Conservation (phyloP, 306 rosid species). For the Quercus rubra region DNA sequence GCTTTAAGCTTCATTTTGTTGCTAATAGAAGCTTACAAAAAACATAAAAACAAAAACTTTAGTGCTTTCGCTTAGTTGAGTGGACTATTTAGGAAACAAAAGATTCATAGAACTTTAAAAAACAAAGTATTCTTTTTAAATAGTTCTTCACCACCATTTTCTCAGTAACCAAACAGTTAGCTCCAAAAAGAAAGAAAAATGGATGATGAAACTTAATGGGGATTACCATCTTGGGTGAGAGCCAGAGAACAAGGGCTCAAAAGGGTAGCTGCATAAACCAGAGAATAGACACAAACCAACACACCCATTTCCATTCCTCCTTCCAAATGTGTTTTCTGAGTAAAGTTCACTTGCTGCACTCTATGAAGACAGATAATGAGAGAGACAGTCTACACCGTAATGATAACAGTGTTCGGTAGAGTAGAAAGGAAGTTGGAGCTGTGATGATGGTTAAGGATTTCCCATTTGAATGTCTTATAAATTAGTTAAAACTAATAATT, state of each 20-base stretch:
- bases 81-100: background rate
- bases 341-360: background rate
- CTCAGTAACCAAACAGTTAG: background rate
- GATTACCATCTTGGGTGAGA: conserved; percentile 77
- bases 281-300: conserved; percentile 27
- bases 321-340: conserved; percentile 7
- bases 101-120: background rate
- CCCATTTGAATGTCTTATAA: conserved; percentile 4
- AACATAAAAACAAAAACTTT: background rate
- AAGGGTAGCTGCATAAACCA: conserved; percentile 30
- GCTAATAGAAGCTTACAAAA: background rate
- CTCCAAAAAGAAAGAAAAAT: background rate
- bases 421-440: conserved; percentile 14
- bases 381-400: conserved; percentile 1
- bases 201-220: background rate
- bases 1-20: conserved; percentile 9
- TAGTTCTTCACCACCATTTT: background rate
- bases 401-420: conserved; percentile 19
- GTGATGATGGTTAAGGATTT: conserved; percentile 26
- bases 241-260: conserved; percentile 46
- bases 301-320: conserved; percentile 40
- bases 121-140: background rate
- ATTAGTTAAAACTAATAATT: conserved; percentile 18
- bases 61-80: background rate
- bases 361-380: background rate